phyloP scores from a whole-genome alignment of 768 basidiomycete genomes.

The Infundibulicybe gibba region DNA sequence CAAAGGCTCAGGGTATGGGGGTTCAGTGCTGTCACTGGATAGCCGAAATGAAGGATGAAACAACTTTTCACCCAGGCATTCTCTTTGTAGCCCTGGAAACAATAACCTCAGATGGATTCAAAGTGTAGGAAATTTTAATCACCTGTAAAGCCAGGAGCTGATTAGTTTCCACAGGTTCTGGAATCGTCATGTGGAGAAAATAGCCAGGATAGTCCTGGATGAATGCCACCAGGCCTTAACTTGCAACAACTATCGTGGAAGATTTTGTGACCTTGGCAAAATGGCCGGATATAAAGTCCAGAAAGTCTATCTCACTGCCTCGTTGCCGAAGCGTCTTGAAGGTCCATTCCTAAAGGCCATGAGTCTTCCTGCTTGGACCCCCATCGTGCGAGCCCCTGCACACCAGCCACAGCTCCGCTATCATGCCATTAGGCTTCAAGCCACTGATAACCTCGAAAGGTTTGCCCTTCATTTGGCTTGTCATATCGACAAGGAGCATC shows the following conservation, averaged over 20 bases:
- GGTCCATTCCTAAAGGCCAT: slow-evolving; percentile 3
- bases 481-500: too few relatives aligned
- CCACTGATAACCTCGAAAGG: background rate
- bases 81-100: slow-evolving; percentile 16
- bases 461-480: background rate
- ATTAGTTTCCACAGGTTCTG: background rate
- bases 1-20: background rate
- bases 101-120: background rate
- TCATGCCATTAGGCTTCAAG: background rate
- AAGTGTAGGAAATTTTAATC: slow-evolving; percentile 2
- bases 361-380: too few relatives aligned
- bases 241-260: background rate
- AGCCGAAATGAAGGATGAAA: background rate
- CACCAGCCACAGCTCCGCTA: too few relatives aligned
- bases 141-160: background rate
- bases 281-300: slow-evolving; percentile 5
- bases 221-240: too few relatives aligned
- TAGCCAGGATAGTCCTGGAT: slow-evolving; percentile 8
- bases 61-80: background rate
- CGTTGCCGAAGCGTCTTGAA: slow-evolving; percentile 8
- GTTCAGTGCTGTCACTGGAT: slow-evolving; percentile 4
- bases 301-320: slow-evolving; percentile 14
- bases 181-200: background rate
- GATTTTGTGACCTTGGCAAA: slow-evolving; percentile 3
- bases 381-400: slow-evolving; percentile 7